Conservation (phyloP, 257 asterid species). For the Nicotiana tomentosiformis region DNA sequence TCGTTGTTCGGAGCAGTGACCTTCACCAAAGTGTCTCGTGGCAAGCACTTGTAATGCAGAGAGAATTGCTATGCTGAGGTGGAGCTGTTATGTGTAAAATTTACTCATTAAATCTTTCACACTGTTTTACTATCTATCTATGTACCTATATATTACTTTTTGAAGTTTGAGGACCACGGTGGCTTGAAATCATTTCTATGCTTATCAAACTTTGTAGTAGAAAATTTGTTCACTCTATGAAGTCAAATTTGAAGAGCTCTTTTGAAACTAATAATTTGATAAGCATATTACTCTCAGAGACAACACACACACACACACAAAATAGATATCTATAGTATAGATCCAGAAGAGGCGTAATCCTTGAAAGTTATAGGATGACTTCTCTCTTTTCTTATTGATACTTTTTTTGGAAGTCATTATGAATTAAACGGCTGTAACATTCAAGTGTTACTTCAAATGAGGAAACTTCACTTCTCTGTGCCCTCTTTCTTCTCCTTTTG, state of each 20-base stretch:
- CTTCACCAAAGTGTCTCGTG: neutral
- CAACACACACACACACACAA: neutral
- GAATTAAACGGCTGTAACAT: neutral
- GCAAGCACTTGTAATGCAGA: neutral
- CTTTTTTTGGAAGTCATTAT: neutral
- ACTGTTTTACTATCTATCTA: neutral
- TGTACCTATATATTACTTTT: neutral
- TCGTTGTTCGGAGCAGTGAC: neutral
- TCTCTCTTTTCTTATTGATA: too few species aligned
- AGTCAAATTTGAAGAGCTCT: neutral
- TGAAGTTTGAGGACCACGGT: neutral
- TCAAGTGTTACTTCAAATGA: neutral
- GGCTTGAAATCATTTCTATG: conserved; percentile 2
- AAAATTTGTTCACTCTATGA: neutral
- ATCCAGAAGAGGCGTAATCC: too few species aligned
- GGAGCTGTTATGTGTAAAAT: neutral
- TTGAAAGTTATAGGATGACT: neutral
- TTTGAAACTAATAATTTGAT: neutral
- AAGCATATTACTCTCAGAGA: neutral
- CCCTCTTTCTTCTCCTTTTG: neutral
- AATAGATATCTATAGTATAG: neutral
- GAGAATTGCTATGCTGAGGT: neutral
- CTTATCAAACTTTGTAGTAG: neutral
- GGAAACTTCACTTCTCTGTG: neutral
- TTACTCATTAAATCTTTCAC: neutral